These are phyloP conservation scores for Monilinia laxa DNA, from an alignment of 2,329 filamentous ascomycete species.

Conservation along the genomic window DNA sequence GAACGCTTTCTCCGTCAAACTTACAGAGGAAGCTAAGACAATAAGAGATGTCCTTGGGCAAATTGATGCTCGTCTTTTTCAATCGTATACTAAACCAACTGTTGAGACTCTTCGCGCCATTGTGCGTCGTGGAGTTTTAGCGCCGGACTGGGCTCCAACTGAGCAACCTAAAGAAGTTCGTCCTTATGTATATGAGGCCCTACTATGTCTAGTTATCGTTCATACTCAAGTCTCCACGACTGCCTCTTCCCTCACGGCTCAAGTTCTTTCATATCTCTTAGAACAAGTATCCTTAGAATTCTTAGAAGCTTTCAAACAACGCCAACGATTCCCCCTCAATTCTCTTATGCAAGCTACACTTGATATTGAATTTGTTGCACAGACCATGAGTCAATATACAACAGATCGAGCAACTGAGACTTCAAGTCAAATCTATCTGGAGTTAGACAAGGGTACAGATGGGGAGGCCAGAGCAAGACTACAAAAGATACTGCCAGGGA, in stretches of 20 bases:
- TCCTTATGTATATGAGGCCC: slow-evolving; percentile 84
- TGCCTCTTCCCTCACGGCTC: slow-evolving; percentile 69
- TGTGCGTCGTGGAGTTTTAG: slow-evolving; percentile 70
- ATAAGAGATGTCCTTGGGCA: slow-evolving; percentile 87
- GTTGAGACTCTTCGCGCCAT: slow-evolving; percentile 66
- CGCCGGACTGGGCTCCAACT: slow-evolving; percentile 68
- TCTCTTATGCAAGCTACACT: slow-evolving; percentile 95
- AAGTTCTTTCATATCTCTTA: slow-evolving; percentile 83
- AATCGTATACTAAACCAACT: slow-evolving; percentile 82
- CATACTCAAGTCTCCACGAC: slow-evolving; percentile 88
- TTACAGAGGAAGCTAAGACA: slow-evolving; percentile 89
- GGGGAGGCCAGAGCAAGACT: slow-evolving; percentile 77
- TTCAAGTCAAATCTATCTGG: slow-evolving; percentile 88
- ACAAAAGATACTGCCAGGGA: slow-evolving; percentile 84
- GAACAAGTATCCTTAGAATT: slow-evolving; percentile 78
- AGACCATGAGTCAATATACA: slow-evolving; percentile 87
- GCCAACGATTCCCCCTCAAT: slow-evolving; percentile 68
- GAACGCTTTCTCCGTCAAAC: slow-evolving; percentile 86
- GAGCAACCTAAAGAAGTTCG: slow-evolving; percentile 70
- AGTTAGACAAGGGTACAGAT: slow-evolving; percentile 84
- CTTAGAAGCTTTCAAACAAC: slow-evolving; percentile 73
- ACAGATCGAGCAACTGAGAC: slow-evolving; percentile 77
- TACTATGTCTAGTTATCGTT: slow-evolving; percentile 83
- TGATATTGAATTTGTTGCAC: slow-evolving; percentile 94
- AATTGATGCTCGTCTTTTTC: slow-evolving; percentile 88